Evolutionary conservation across 148 eudicot genomes (phyloP), one percentile per base, ranked within the genome.

Genomic region (Rhododendron kiyosumense): DNA sequence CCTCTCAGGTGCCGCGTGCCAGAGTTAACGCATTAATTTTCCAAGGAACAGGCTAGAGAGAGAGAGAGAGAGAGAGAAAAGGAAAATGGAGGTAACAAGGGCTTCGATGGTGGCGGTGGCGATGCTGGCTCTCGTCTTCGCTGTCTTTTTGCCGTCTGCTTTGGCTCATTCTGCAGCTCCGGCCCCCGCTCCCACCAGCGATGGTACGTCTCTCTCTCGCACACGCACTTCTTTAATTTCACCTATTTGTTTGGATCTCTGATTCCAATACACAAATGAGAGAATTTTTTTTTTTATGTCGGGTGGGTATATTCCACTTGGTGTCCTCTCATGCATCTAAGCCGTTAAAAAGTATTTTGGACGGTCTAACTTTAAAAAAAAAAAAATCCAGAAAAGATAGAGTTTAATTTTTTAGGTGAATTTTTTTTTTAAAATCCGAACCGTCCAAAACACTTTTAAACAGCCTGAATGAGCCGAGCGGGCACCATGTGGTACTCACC

Each of bases 181-280:
- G 20, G 88, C 90, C 61, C 92, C 93, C 77, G 87, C 93, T 54
- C 92, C 94, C 38, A 75, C 91, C 79, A 91, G 89, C 67, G 94
- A 92, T 43, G 94, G 94, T 92, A 87, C 71, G 18, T 82, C 32
- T 32, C 22, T 65, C 22, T 65, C 81, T 7, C 67, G 4, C 75
- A 8, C 32, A 9, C 13, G 0, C 71, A 63, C 10, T n/a, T n/a
- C 30, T 65, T 63, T 63, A 18, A 59, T 59, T 59, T 59, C 28
- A n/a, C 24, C 52, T 9, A 36, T 69, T 41, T 79, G 84, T 26
- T 67, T 26, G 34, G 74, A 26, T 26, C 74, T 67, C 57, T 52
- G 18, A 13, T 51, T 51, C 54, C 54, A 51, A 51, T 51, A 14
- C 13, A 51, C 14, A 49, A 49, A 46, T 46, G 49, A 0, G 38